A percentile compares a stretch with the other conserved stretches of the same genome.
These are phyloP conservation scores for Cytospora schulzeri DNA, from an alignment of 2,329 filamentous ascomycete genomes.

Conservation along the genomic window DNA sequence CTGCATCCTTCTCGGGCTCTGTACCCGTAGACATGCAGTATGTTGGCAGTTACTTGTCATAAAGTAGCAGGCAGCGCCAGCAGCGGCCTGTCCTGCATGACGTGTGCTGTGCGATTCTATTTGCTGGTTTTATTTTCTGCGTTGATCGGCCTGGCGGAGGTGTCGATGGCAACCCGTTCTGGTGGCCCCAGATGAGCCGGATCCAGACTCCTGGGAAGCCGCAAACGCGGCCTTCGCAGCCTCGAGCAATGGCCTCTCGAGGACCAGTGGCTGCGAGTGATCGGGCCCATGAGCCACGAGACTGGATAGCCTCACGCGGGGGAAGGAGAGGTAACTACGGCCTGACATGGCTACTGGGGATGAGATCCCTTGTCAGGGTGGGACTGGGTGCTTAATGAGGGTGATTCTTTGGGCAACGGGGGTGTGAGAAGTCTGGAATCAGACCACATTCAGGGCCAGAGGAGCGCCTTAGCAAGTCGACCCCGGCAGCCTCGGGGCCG, in stretches of 20 bases:
- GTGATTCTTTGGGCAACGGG: conserved; percentile 2
- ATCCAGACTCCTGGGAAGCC: conserved; percentile 18
- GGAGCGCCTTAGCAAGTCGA: conserved; percentile 5
- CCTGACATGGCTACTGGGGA: not conserved
- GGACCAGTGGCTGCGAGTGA: not conserved
- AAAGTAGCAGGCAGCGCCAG: not conserved
- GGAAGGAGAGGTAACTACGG: not conserved
- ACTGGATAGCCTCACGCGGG: conserved; percentile 13
- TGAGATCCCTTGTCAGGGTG: conserved; percentile 18
- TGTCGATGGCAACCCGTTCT: conserved; percentile 4
- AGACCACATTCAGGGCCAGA: conserved; percentile 20
- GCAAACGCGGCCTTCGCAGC: not conserved
- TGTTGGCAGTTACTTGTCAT: conserved; percentile 4
- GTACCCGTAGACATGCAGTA: not conserved
- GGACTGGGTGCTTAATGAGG: conserved; percentile 14
- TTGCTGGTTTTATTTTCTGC: conserved; percentile 5
- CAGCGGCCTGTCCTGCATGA: not conserved
- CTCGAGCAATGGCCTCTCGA: conserved; percentile 1
- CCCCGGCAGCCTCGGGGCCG: conserved; percentile 20
- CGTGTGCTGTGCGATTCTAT: not conserved
- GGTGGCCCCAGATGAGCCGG: conserved; percentile 14
- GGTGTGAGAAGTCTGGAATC: not conserved
- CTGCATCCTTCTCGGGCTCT: conserved; percentile 4
- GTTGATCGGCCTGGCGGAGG: conserved; percentile 9
- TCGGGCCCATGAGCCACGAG: not conserved